A percentile compares a stretch with the other conserved stretches of the same genome.
Conservation (phyloP, 371 early-diverging fungal species). For the Edhazardia aedis region DNA sequence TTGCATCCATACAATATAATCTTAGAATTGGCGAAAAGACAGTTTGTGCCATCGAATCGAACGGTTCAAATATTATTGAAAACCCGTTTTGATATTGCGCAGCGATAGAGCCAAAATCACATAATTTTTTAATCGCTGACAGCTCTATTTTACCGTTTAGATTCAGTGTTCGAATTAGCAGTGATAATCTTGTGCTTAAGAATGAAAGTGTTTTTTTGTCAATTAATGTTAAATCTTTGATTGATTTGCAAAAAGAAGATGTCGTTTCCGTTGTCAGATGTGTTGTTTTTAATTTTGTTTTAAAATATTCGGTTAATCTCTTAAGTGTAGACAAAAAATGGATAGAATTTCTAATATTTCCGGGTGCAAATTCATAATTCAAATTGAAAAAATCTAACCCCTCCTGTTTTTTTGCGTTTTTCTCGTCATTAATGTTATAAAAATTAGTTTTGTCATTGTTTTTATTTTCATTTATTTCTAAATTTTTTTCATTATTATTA, state of each 20-base stretch:
- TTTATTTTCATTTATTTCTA: too few relatives aligned
- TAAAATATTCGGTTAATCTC: slow-evolving; percentile 87
- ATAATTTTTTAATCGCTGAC: slow-evolving; percentile 50
- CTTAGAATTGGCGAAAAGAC: slow-evolving; percentile 56
- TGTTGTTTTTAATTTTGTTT: slow-evolving; percentile 79
- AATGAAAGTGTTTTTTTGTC: slow-evolving; percentile 34
- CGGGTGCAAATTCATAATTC: slow-evolving; percentile 68
- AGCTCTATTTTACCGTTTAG: slow-evolving; percentile 58
- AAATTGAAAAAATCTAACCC: slow-evolving; percentile 1
- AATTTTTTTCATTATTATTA: too few relatives aligned
- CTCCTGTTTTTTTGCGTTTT: slow-evolving; percentile 6
- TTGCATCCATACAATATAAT: slow-evolving; percentile 72
- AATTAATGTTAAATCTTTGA: slow-evolving; percentile 53
- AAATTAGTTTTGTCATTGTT: too few relatives aligned
- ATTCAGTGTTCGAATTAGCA: slow-evolving; percentile 66
- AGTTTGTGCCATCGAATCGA: slow-evolving; percentile 64
- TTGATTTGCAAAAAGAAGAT: slow-evolving; percentile 63
- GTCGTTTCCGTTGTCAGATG: slow-evolving; percentile 89
- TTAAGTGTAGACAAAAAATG: slow-evolving; percentile 86
- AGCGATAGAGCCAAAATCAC: slow-evolving; percentile 37
- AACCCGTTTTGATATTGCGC: slow-evolving; percentile 52
- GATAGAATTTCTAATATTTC: slow-evolving; percentile 79
- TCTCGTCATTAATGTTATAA: too few relatives aligned
- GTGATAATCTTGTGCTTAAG: slow-evolving; percentile 59
- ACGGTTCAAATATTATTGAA: slow-evolving; percentile 82